Evolutionary conservation across 805 yeast genomes (phyloP), one percentile per base, ranked within the genome.

Genomic region (Metschnikowia baotianmanensis): DNA sequence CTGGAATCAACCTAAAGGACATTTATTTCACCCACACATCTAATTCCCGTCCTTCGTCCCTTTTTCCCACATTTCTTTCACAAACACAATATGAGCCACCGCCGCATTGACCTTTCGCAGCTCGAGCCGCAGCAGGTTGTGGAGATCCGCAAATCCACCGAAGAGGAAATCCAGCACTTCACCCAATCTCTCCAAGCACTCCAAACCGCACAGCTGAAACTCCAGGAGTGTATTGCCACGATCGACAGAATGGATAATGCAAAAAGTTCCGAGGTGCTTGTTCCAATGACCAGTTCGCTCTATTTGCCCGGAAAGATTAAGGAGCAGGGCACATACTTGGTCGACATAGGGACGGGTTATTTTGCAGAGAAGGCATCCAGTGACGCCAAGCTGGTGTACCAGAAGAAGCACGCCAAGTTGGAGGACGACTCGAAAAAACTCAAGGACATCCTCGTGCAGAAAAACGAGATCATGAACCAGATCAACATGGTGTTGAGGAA

Each of bases 271-370:
- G 76, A 78, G 24, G 60, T 91, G 16, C 68, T 93, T 47, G 87
- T 93, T 1, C 99, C 99, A 5, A 72, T 95, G 46, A 87, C 98
- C 0, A 74, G 89, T 15, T 87, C 96, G 0, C 67, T 93, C 29
- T 93, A 93, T 52, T 83, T 93, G 20, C 96, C 96, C 4, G 99
- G 98, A 2, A 76, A 70, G 39, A 74, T 86, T 37, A 70, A 72
- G 31, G 78, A 83, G 43, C 74, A 74, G 37, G 75, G 82, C 45
- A 80, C 75, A 43, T 93, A 83, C 54, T 70, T 93, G 59, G 96
- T 93, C 8, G 99, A 93, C 58, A 82, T 93, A 19, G 99, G 99
- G 25, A 93, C 99, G 0, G 98, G 98, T 2, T 93, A 93, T 59
- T 93, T 77, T 58, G 90, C 89, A 13, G 96, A 88, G 58, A 93